Evolutionary conservation across 805 yeast genomes (phyloP).

Genomic region (Zygosaccharomyces pseudorouxii): DNA sequence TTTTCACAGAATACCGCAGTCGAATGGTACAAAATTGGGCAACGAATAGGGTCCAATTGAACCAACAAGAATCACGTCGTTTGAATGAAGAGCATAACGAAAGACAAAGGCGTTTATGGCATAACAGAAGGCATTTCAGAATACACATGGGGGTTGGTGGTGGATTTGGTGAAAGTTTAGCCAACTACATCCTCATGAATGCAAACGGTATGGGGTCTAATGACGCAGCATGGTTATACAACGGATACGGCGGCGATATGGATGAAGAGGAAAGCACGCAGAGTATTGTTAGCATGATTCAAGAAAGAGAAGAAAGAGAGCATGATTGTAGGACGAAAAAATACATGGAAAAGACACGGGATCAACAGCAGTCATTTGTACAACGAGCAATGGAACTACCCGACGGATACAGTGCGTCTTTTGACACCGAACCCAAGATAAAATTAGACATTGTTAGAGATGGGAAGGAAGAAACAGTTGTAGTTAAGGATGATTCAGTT

Average conservation of each 20-base stretch:
- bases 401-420: conserved; percentile 31
- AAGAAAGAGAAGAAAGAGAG: conserved; percentile 33
- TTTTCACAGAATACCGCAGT: conserved; percentile 21
- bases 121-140: conserved; percentile 8
- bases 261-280: conserved; percentile 27
- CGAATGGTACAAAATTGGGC: conserved; percentile 20
- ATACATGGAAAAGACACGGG: conserved; percentile 26
- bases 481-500: conserved; percentile 23
- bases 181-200: conserved; percentile 10
- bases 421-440: conserved; percentile 23
- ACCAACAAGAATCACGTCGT: conserved; percentile 5
- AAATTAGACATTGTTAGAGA: conserved; percentile 17
- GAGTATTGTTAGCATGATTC: conserved; percentile 32
- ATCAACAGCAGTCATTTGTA: conserved; percentile 24
- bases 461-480: conserved; percentile 19
- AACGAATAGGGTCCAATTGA: conserved; percentile 11
- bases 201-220: conserved; percentile 3
- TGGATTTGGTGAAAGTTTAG: conserved; percentile 13
- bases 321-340: conserved; percentile 24
- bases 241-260: conserved; percentile 5
- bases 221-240: conserved; percentile 5
- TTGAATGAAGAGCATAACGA: background rate
- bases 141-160: conserved; percentile 11
- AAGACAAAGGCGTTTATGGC: conserved; percentile 1
- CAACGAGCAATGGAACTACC: conserved; percentile 26